phyloP scores from a whole-genome alignment of 1,139 yeast genomes.

The Pichia sp. region DNA sequence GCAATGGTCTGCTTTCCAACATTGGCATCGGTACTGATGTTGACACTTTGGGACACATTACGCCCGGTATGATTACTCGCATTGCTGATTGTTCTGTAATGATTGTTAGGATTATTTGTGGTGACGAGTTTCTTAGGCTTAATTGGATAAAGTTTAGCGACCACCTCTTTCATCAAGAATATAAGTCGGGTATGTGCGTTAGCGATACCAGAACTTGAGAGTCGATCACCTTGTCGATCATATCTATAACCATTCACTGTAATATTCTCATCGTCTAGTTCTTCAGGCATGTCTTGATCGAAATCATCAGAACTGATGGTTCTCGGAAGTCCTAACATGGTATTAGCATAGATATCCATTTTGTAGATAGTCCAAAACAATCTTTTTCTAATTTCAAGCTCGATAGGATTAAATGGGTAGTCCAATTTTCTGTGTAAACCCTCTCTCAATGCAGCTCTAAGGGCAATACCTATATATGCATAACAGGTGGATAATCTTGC shows the following conservation, averaged over 20 bases:
- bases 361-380: constrained; percentile 85
- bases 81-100: neutral
- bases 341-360: constrained; percentile 86
- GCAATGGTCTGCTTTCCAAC: neutral
- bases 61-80: neutral
- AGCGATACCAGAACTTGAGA: constrained; percentile 76
- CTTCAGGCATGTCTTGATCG: constrained; percentile 83
- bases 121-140: constrained; percentile 28
- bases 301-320: constrained; percentile 71
- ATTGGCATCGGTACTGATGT: neutral
- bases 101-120: neutral
- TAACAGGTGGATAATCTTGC: constrained; percentile 88
- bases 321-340: constrained; percentile 83
- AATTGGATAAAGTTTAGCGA: constrained; percentile 50
- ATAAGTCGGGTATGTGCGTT: constrained; percentile 77
- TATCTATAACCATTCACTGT: constrained; percentile 51
- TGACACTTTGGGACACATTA: neutral
- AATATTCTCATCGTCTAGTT: constrained; percentile 80
- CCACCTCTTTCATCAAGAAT: constrained; percentile 49
- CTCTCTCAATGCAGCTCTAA: constrained; percentile 78
- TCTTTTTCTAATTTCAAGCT: constrained; percentile 77
- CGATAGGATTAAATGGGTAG: constrained; percentile 69
- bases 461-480: constrained; percentile 86
- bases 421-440: constrained; percentile 78
- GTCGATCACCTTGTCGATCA: constrained; percentile 34